Evolutionary conservation across 192 early-diverging fungal species (phyloP), one percentile per base, ranked within the genome.

Genomic region (Umbelopsis ramanniana): DNA sequence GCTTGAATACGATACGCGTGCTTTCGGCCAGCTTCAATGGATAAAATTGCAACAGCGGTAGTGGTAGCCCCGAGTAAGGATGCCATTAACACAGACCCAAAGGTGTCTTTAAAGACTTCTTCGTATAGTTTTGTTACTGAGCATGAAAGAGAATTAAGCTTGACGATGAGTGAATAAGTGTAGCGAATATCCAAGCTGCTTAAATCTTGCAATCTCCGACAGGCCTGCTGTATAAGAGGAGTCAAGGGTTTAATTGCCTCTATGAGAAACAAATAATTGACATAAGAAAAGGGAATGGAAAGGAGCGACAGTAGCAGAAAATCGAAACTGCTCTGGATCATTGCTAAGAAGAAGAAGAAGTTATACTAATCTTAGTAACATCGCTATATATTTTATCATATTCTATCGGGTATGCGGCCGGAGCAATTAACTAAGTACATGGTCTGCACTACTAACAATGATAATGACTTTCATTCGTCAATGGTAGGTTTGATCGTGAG

Each of bases 271-370:
- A 29, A 29, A 14, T 63, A 63, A 15, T 63, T 63, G 19, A 12
- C 12, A 63, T 63, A 63, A 37, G 57, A 12, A 12, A 63, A 63
- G 37, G 57, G 57, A 63, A 63, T 63, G 57, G 57, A 63, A n/a
- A 63, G 57, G 26, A 63, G 57, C 26, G 57, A 37, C 23, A 17
- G n/a, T 4, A 63, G 26, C 33, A 63, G 15, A 50, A 11, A 43
- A 43, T 43, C 6, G 6, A 43, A 43, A 12, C 19, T 21, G 48
- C 17, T 50, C n/a, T 50, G 48, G 6, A 15, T 5, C 48, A 19
- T 50, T 6, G 15, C 11, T 43, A 12, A 43, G 11, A 43, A 12
- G 40, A 7, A 43, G 6, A 7, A 5, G 29, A 29, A 29, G 29
- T 29, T 29, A 29, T 29, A 29, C 29, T 2, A 29, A 29, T 29